Conservation (phyloP, 2,329 filamentous ascomycete species). For the Fusarium sp. region DNA sequence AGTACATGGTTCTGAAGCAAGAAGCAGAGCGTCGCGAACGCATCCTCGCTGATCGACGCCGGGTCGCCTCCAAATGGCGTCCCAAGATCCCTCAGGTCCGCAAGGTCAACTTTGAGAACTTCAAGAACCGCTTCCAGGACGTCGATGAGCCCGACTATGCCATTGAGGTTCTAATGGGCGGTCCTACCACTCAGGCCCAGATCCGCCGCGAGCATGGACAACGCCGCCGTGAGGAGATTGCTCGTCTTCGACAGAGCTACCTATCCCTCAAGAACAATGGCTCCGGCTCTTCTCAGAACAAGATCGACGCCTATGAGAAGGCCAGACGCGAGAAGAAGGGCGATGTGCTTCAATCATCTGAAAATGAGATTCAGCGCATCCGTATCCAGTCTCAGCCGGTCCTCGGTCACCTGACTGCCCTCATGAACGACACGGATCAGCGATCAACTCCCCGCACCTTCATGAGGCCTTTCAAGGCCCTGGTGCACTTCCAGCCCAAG, state of each 20-base stretch:
- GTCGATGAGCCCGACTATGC: conserved; percentile 52
- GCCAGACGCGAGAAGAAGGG: conserved; percentile 39
- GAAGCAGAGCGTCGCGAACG: conserved; percentile 53
- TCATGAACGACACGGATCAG: conserved; percentile 52
- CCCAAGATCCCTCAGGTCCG: conserved; percentile 56
- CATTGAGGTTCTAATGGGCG: conserved; percentile 55
- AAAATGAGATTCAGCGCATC: conserved; percentile 50
- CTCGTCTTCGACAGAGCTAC: conserved; percentile 50
- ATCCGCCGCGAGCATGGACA: conserved; percentile 53
- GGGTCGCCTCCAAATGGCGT: conserved; percentile 53
- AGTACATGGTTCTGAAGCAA: conserved; percentile 48
- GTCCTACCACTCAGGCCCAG: conserved; percentile 50
- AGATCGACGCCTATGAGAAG: conserved; percentile 33
- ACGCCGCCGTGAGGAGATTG: conserved; percentile 53
- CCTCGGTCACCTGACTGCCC: conserved; percentile 52
- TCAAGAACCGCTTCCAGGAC: conserved; percentile 56
- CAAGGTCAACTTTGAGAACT: conserved; percentile 57
- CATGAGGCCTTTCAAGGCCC: conserved; percentile 54
- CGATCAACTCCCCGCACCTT: conserved; percentile 54
- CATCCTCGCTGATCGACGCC: conserved; percentile 51
- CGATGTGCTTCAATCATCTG: conserved; percentile 36
- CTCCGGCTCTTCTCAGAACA: conserved; percentile 1
- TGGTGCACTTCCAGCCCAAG: conserved; percentile 56
- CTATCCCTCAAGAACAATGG: conserved; percentile 20
- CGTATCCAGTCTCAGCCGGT: conserved; percentile 57